phyloP scores from a whole-genome alignment of 2,329 filamentous ascomycete species.

The Thelonectria rubi region DNA sequence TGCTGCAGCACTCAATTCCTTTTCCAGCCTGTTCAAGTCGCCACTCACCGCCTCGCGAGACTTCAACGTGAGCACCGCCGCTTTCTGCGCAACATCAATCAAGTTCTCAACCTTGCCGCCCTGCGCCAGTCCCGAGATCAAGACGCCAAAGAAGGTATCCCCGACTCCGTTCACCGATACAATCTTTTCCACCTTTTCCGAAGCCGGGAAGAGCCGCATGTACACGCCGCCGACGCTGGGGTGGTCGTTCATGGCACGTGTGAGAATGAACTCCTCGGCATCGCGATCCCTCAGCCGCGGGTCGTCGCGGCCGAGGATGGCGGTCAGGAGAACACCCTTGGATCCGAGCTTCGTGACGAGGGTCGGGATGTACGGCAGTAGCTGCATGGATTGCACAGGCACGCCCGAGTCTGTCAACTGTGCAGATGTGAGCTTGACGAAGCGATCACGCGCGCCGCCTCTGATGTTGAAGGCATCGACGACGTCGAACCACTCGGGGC shows the following conservation, averaged over 20 bases:
- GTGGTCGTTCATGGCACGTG: constrained; percentile 64
- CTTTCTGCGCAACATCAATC: constrained; percentile 82
- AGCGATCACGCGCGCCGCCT: constrained; percentile 72
- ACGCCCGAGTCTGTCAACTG: constrained; percentile 81
- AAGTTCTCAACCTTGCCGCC: constrained; percentile 66
- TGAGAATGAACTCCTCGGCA: constrained; percentile 75
- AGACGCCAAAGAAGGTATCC: constrained; percentile 87
- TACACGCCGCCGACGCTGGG: constrained; percentile 78
- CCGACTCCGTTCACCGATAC: constrained; percentile 94
- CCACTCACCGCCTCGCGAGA: constrained; percentile 77
- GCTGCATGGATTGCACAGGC: constrained; percentile 82
- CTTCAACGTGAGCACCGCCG: constrained; percentile 80
- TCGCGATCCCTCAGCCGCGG: constrained; percentile 69
- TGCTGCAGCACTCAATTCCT: constrained; percentile 46
- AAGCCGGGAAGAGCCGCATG: constrained; percentile 76
- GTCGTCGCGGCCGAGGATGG: constrained; percentile 74
- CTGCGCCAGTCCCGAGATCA: constrained; percentile 80
- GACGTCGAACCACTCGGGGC: constrained; percentile 77
- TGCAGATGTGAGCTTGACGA: constrained; percentile 72
- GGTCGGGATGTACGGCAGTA: constrained; percentile 87
- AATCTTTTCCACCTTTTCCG: constrained; percentile 73
- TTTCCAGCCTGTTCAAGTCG: constrained; percentile 58
- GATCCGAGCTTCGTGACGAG: constrained; percentile 85
- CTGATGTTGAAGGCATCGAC: constrained; percentile 83
- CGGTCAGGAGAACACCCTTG: constrained; percentile 78